Evolutionary conservation across 1,139 yeast genomes (phyloP).

Genomic region (Geotrichum histeridarum): DNA sequence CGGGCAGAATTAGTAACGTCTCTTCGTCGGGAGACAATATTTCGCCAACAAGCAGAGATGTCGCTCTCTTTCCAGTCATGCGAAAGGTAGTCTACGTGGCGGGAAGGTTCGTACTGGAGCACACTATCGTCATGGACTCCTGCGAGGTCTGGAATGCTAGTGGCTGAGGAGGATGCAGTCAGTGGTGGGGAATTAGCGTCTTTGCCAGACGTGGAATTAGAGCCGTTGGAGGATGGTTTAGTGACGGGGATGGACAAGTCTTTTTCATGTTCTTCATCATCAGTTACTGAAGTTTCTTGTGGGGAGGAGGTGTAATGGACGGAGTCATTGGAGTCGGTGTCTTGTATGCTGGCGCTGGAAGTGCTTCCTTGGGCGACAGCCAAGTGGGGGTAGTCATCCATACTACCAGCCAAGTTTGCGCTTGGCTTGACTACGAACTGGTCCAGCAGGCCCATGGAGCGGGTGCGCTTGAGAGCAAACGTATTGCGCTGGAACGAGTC

Average conservation of each 20-base stretch:
- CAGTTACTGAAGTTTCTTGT: slow-evolving; percentile 13
- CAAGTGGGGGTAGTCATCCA: slow-evolving; percentile 34
- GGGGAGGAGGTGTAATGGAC: slow-evolving; percentile 13
- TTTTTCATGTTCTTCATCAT: slow-evolving; percentile 13
- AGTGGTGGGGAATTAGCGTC: slow-evolving; percentile 10
- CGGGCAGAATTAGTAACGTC: slow-evolving; percentile 54
- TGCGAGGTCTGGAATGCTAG: slow-evolving; percentile 38
- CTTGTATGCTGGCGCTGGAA: slow-evolving; percentile 12
- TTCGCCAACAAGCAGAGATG: slow-evolving; percentile 91
- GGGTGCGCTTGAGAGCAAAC: slow-evolving; percentile 73
- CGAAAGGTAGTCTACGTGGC: slow-evolving; percentile 89
- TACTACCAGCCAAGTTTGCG: slow-evolving; percentile 30
- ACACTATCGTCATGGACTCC: slow-evolving; percentile 71
- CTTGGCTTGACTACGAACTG: slow-evolving; percentile 48
- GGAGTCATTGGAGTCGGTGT: slow-evolving; percentile 1
- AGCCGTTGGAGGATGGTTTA: slow-evolving; percentile 1
- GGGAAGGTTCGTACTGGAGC: slow-evolving; percentile 70
- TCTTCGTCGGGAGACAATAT: slow-evolving; percentile 74
- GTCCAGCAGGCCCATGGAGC: slow-evolving; percentile 77
- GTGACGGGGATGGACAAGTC: slow-evolving; percentile 7
- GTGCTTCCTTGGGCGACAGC: slow-evolving; percentile 23
- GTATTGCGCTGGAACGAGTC: slow-evolving; percentile 67
- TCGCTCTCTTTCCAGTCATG: slow-evolving; percentile 95
- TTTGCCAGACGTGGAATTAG: slow-evolving; percentile 12
- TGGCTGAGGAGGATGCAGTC: slow-evolving; percentile 16